Evolutionary conservation across 306 rosid genomes (phyloP).

Genomic region (Bauhinia variegata): DNA sequence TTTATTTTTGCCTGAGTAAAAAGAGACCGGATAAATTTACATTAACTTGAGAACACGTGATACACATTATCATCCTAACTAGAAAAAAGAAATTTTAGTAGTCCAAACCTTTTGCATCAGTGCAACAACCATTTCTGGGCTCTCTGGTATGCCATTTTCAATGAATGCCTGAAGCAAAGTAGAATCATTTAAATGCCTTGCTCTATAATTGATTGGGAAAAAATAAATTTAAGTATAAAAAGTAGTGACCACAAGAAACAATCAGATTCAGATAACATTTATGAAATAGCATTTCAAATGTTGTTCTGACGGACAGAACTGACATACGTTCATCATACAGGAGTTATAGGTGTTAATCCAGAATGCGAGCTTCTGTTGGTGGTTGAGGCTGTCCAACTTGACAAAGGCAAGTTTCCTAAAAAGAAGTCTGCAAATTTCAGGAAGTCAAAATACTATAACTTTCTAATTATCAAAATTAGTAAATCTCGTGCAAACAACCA

Average conservation of each 20-base stretch:
- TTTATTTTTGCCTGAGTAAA: conserved; percentile 70
- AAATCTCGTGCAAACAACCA: background rate
- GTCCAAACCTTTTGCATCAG: conserved; percentile 71
- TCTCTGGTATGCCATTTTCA: conserved; percentile 81
- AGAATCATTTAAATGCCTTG: conserved; percentile 32
- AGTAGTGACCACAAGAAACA: background rate
- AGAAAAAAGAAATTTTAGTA: conserved; percentile 14
- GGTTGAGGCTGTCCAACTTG: conserved; percentile 65
- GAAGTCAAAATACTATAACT: conserved; percentile 26
- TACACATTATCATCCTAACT: no score
- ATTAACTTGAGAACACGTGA: conserved; percentile 20
- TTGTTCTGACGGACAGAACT: background rate
- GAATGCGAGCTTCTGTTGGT: conserved; percentile 95
- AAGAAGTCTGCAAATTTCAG: conserved; percentile 64
- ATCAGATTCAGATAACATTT: background rate
- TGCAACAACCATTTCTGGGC: conserved; percentile 72
- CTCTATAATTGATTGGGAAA: no score
- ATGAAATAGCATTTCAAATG: background rate
- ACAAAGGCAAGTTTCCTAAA: conserved; percentile 76
- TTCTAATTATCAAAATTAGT: background rate
- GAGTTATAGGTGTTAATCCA: conserved; percentile 96
- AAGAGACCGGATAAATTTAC: conserved; percentile 34
- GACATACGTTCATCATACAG: conserved; percentile 87
- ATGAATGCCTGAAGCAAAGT: conserved; percentile 67
- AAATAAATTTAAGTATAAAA: no score